These are phyloP conservation scores for Eremothecium coryli DNA, from an alignment of 1,139 yeast species.

Conservation along the genomic window DNA sequence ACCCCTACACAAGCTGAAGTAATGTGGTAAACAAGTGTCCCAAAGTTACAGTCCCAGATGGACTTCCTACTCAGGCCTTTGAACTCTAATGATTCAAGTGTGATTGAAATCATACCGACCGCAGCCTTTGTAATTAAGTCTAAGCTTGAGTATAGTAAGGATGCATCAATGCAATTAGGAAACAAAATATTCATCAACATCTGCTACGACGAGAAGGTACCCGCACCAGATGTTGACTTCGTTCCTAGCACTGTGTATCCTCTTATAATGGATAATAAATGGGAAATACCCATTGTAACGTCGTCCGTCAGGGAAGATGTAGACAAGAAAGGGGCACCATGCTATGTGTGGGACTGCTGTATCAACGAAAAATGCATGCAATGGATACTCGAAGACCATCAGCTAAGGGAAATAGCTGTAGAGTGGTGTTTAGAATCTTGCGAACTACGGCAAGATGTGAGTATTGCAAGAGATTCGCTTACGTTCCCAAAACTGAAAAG, in stretches of 20 bases:
- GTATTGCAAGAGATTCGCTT: slow-evolving; percentile 35
- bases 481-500: slow-evolving; percentile 50
- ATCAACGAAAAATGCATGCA: slow-evolving; percentile 51
- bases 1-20: too few relatives aligned
- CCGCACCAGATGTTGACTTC: slow-evolving; percentile 45
- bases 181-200: slow-evolving; percentile 72
- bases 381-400: slow-evolving; percentile 48
- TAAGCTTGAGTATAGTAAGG: slow-evolving; percentile 10
- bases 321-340: slow-evolving; percentile 62
- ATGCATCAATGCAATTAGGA: slow-evolving; percentile 21
- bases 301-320: slow-evolving; percentile 43
- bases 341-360: slow-evolving; percentile 70
- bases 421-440: slow-evolving; percentile 55
- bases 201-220: slow-evolving; percentile 58
- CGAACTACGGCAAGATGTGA: slow-evolving; percentile 42
- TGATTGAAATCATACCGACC: slow-evolving; percentile 16
- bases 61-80: slow-evolving; percentile 6
- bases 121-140: slow-evolving; percentile 26
- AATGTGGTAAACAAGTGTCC: too few relatives aligned
- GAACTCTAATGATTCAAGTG: slow-evolving; percentile 4
- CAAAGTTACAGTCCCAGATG: too few relatives aligned
- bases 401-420: slow-evolving; percentile 31
- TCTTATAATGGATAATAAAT: slow-evolving; percentile 57
- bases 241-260: slow-evolving; percentile 53
- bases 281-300: slow-evolving; percentile 79